Evolutionary conservation across 106 monocot species (phyloP).

Genomic region (Posidonia australis): DNA sequence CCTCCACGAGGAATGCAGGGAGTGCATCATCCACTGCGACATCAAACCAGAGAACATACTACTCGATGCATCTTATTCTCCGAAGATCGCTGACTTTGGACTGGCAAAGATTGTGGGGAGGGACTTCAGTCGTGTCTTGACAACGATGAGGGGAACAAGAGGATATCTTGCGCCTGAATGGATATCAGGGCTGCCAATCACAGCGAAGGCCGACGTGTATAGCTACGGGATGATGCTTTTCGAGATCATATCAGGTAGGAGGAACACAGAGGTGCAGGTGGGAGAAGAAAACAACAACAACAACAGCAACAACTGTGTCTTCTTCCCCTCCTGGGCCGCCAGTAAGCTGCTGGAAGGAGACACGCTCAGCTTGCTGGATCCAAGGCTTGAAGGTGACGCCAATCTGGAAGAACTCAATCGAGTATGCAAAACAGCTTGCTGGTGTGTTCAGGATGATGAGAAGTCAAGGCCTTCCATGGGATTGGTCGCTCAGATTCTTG

Average conservation of each 20-base stretch:
- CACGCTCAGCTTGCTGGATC: constrained; percentile 24
- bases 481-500: constrained; percentile 49
- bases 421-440: constrained; percentile 36
- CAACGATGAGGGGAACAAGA: constrained; percentile 45
- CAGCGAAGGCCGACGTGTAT: constrained; percentile 54
- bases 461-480: constrained; percentile 39
- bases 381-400: constrained; percentile 13
- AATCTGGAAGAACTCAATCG: constrained; percentile 21
- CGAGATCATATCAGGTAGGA: constrained; percentile 40
- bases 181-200: constrained; percentile 45
- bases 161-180: constrained; percentile 70
- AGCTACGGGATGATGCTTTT: constrained; percentile 65
- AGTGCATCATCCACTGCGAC: constrained; percentile 56
- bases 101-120: constrained; percentile 48
- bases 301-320: constrained; percentile 6
- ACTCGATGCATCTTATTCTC: constrained; percentile 16
- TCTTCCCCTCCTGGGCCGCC: constrained; percentile 49
- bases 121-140: constrained; percentile 37
- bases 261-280: no score
- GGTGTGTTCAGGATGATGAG: constrained; percentile 65
- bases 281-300: no score
- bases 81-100: constrained; percentile 54
- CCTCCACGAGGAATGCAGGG: constrained; percentile 51
- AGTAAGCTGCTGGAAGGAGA: constrained; percentile 31
- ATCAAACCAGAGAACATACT: constrained; percentile 70